Conservation (phyloP, 257 asterid genomes). For the Oldenlandia corymbosa region DNA sequence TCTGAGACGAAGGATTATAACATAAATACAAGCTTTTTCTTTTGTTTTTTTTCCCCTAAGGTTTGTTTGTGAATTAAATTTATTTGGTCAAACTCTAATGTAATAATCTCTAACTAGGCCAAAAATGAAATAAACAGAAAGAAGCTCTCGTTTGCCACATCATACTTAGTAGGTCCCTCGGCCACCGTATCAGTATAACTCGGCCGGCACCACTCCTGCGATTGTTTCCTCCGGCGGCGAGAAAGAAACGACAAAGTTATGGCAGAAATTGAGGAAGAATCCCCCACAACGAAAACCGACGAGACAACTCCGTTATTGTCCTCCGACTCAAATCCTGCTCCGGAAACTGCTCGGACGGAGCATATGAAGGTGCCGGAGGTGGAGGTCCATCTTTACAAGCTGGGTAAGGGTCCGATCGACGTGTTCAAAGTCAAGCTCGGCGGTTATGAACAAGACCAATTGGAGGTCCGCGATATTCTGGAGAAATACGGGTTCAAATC, state of each 20-base stretch:
- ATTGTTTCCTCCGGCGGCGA: neutral
- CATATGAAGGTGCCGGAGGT: slow-evolving; percentile 65
- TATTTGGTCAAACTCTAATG: no score
- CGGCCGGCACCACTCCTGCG: neutral
- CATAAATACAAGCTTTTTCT: no score
- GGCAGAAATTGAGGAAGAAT: slow-evolving; percentile 33
- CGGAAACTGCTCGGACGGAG: slow-evolving; percentile 33
- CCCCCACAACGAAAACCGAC: slow-evolving; percentile 19
- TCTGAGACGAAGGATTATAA: no score
- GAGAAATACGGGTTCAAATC: slow-evolving; percentile 62
- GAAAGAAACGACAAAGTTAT: neutral
- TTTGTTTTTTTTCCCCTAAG: no score
- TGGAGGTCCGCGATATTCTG: slow-evolving; percentile 70
- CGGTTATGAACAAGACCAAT: slow-evolving; percentile 87
- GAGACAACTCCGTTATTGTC: slow-evolving; percentile 45
- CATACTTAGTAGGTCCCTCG: no score
- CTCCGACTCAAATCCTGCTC: slow-evolving; percentile 21
- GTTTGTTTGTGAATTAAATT: no score
- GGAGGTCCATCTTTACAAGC: slow-evolving; percentile 57
- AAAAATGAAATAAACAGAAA: no score
- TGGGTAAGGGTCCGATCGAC: slow-evolving; percentile 78
- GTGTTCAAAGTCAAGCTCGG: slow-evolving; percentile 43
- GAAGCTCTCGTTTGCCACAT: no score
- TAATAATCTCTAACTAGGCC: no score
- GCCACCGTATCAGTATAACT: no score